phyloP scores from a whole-genome alignment of 225 moss, liverwort and hornwort genomes.

The Marchantia polymorpha region DNA sequence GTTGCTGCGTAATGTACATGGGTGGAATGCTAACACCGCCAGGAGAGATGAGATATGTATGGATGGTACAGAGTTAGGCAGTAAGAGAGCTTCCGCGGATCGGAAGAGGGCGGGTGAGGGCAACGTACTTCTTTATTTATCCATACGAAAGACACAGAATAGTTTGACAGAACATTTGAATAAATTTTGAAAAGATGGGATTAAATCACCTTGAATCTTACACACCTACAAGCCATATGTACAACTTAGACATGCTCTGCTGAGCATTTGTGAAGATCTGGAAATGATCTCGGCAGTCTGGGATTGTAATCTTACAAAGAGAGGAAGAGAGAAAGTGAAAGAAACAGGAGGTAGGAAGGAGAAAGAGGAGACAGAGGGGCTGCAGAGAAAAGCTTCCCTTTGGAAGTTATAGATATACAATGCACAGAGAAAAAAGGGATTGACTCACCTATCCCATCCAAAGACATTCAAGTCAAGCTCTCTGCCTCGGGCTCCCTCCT shows the following conservation, averaged over 20 bases:
- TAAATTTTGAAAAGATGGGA: slow-evolving; percentile 20
- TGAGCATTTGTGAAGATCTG: slow-evolving; percentile 19
- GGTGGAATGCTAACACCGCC: slow-evolving; percentile 13
- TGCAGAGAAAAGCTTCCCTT: slow-evolving; percentile 24
- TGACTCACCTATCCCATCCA: slow-evolving; percentile 46
- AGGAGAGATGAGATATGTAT: slow-evolving; percentile 12
- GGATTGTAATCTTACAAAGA: slow-evolving; percentile 35
- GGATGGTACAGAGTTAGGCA: slow-evolving; percentile 9
- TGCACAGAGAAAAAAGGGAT: slow-evolving; percentile 24
- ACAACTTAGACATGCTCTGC: slow-evolving; percentile 27
- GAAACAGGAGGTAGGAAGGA: not conserved
- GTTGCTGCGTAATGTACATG: slow-evolving; percentile 22
- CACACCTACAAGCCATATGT: slow-evolving; percentile 34
- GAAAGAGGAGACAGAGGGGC: slow-evolving; percentile 6
- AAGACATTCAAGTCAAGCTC: slow-evolving; percentile 35
- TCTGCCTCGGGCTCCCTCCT: slow-evolving; percentile 32
- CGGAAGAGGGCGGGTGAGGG: slow-evolving; percentile 6
- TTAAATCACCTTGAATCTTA: slow-evolving; percentile 28
- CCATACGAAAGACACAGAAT: slow-evolving; percentile 25
- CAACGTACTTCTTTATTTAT: slow-evolving; percentile 35
- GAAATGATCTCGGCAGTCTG: slow-evolving; percentile 22
- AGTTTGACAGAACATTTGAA: slow-evolving; percentile 24
- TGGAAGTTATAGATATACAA: slow-evolving; percentile 30
- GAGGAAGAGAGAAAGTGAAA: slow-evolving; percentile 2
- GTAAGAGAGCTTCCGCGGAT: slow-evolving; percentile 9